These are phyloP conservation scores for Carex myosuroides DNA, from an alignment of 176 grass and related monocot genomes.

Conservation along the genomic window DNA sequence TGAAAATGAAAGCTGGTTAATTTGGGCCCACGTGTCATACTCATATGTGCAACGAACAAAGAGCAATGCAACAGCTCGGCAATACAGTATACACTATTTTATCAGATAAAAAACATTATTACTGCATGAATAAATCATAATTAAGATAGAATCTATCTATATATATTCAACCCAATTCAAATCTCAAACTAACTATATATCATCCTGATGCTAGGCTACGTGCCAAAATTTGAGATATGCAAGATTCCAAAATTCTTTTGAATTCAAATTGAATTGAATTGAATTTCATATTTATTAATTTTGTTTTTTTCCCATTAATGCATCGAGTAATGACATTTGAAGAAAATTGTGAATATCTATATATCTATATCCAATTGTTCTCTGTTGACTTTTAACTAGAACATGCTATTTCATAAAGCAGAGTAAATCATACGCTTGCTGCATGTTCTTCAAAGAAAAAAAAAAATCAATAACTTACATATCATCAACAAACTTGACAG, in stretches of 20 bases:
- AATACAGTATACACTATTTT: not conserved
- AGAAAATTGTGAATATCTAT: not conserved
- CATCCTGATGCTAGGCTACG: not conserved
- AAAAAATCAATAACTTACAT: constrained; percentile 45
- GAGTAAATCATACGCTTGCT: not conserved
- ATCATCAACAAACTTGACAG: constrained; percentile 99
- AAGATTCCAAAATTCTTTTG: not conserved
- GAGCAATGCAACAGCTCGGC: not conserved
- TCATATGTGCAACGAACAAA: constrained; percentile 11
- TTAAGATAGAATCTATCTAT: not conserved
- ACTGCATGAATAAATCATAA: not conserved
- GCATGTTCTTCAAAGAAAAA: not conserved
- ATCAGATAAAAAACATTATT: constrained; percentile 15
- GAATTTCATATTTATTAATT: not conserved
- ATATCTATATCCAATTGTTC: not conserved
- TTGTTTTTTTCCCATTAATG: not conserved
- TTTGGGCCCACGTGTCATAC: constrained; percentile 19
- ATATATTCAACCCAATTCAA: constrained; percentile 3
- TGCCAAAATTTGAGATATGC: constrained; percentile 13
- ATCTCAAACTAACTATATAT: not conserved
- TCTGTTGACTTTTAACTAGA: not conserved
- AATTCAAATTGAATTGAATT: not conserved
- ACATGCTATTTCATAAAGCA: not conserved
- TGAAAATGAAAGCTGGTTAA: not conserved
- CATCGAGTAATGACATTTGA: not conserved